Percentiles rank a stretch among this genome's conserved stretches.
Conservation (phyloP, 192 early-diverging fungal genomes). For the Mortierella claussenii region DNA sequence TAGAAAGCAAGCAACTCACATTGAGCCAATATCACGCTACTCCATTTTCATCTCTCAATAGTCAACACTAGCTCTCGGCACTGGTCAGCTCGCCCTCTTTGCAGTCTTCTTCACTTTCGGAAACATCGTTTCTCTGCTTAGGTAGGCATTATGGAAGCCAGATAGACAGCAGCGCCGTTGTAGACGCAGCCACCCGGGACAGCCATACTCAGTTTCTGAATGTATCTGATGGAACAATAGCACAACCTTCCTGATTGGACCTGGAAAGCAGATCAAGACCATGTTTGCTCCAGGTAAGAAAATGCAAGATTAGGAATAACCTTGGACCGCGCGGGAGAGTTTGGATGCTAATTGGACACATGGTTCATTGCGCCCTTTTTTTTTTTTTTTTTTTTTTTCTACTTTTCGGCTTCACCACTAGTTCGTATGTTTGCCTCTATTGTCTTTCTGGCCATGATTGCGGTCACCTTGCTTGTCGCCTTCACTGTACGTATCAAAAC, state of each 20-base stretch:
- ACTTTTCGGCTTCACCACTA: constrained; percentile 2
- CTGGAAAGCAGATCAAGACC: constrained; percentile 87
- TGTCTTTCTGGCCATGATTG: constrained; percentile 75
- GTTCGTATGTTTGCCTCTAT: constrained; percentile 80
- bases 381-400: constrained; percentile 1
- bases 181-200: neutral
- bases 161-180: neutral
- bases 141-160: constrained; percentile 39
- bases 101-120: constrained; percentile 93
- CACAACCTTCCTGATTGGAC: constrained; percentile 91
- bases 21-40: neutral
- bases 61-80: constrained; percentile 67
- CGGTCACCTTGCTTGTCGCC: constrained; percentile 79
- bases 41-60: constrained; percentile 15
- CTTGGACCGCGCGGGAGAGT: neutral
- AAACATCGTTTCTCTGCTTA: constrained; percentile 85
- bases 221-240: constrained; percentile 38
- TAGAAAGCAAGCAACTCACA: too few species aligned
- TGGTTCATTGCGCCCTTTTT: neutral
- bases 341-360: neutral
- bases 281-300: constrained; percentile 72
- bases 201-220: neutral
- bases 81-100: constrained; percentile 76
- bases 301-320: neutral
- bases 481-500: constrained; percentile 66